phyloP scores from a whole-genome alignment of 441 rosid genomes.

The Biscutella laevigata region DNA sequence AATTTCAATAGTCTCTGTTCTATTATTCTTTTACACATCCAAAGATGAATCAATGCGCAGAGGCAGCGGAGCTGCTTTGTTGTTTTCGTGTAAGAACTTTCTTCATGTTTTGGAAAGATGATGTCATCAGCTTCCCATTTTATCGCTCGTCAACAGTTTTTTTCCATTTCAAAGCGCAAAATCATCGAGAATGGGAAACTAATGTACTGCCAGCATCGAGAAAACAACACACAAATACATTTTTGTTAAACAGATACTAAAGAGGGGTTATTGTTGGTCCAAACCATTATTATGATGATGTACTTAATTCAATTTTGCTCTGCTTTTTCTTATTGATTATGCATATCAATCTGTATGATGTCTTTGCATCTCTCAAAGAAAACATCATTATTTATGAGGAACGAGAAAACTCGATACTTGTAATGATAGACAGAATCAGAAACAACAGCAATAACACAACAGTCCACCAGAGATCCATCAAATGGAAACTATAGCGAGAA shows the following conservation, averaged over 20 bases:
- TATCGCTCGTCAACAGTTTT: background rate
- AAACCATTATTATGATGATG: background rate
- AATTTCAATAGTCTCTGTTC: background rate
- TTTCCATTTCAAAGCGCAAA: background rate
- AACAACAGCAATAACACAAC: background rate
- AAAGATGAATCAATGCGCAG: background rate
- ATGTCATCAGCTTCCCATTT: background rate
- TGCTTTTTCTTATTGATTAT: background rate
- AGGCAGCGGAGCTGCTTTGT: background rate
- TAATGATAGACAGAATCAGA: background rate
- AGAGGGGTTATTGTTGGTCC: background rate
- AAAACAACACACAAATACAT: background rate
- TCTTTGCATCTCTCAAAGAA: background rate
- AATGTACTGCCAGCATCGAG: background rate
- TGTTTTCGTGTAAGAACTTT: slow-evolving; percentile 12
- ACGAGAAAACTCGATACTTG: background rate
- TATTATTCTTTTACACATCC: background rate
- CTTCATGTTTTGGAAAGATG: slow-evolving; percentile 3
- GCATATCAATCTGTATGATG: background rate
- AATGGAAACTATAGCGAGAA: background rate
- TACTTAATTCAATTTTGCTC: too few species aligned
- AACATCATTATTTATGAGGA: background rate
- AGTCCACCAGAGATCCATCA: background rate
- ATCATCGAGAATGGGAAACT: background rate
- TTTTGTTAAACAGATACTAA: background rate